Evolutionary conservation across 257 asterid genomes (phyloP).

Genomic region (Paulownia fortunei): DNA sequence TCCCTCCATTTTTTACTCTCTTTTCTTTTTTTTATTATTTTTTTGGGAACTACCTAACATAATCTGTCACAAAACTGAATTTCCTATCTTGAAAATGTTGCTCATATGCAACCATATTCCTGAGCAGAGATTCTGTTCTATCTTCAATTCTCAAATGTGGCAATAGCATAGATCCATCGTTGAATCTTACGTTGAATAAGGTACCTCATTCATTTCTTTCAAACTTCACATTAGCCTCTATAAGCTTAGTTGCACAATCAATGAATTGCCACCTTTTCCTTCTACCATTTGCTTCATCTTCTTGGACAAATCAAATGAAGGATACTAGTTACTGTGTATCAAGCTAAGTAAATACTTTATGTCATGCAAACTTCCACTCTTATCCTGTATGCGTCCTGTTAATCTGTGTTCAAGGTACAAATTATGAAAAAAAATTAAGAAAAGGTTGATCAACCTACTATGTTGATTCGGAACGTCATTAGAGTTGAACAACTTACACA

Average conservation of each 20-base stretch:
- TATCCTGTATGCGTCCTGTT: background rate
- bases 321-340: conserved; percentile 30
- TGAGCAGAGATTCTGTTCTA: conserved; percentile 2
- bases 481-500: conserved; percentile 33
- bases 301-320: background rate
- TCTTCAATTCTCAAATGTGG: conserved; percentile 6
- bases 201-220: background rate
- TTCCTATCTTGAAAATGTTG: conserved; percentile 4
- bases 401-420: conserved; percentile 27
- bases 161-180: background rate
- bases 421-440: conserved; percentile 2
- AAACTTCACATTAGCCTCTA: conserved; percentile 22
- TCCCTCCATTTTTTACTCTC: no score
- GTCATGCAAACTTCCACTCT: background rate
- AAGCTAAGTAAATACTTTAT: conserved; percentile 35
- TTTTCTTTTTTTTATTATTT: no score
- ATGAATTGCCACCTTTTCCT: background rate
- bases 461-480: conserved; percentile 24
- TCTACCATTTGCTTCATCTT: background rate
- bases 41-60: no score
- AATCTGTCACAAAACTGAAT: background rate
- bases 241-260: background rate
- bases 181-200: background rate
- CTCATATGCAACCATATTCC: conserved; percentile 24
- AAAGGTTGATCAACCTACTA: conserved; percentile 15